Evolutionary conservation across 2,329 filamentous ascomycete genomes (phyloP).

Genomic region (Hypoxylon sp.): DNA sequence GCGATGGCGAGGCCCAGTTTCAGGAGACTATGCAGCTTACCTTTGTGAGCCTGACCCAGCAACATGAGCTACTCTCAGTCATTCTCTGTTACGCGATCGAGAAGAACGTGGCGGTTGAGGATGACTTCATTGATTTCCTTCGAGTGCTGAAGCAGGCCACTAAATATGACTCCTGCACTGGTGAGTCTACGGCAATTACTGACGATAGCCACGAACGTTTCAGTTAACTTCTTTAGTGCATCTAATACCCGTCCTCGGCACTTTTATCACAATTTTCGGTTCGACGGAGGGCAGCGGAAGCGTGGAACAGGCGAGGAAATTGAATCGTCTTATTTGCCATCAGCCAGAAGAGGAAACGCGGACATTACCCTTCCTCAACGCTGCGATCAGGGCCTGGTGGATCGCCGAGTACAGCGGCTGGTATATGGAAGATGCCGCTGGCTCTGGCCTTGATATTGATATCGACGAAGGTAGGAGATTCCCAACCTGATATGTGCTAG

Average conservation of each 20-base stretch:
- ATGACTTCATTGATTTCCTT: slow-evolving; percentile 81
- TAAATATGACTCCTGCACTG: slow-evolving; percentile 71
- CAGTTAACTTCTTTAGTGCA: slow-evolving; percentile 69
- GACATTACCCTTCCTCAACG: slow-evolving; percentile 80
- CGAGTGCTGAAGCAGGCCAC: slow-evolving; percentile 76
- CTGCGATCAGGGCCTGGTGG: slow-evolving; percentile 86
- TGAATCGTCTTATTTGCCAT: slow-evolving; percentile 77
- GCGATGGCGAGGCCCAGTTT: slow-evolving; percentile 67
- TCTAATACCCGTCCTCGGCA: slow-evolving; percentile 82
- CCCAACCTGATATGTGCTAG: slow-evolving; percentile 29
- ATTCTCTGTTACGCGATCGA: slow-evolving; percentile 84
- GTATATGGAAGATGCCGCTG: slow-evolving; percentile 79
- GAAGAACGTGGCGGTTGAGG: slow-evolving; percentile 74
- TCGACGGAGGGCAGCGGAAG: slow-evolving; percentile 78
- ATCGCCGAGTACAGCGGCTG: slow-evolving; percentile 92
- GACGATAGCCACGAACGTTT: neutral
- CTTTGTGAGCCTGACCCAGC: slow-evolving; percentile 81
- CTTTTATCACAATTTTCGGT: slow-evolving; percentile 82
- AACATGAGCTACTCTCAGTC: slow-evolving; percentile 90
- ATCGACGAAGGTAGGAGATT: slow-evolving; percentile 64
- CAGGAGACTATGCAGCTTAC: slow-evolving; percentile 86
- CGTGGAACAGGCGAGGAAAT: slow-evolving; percentile 74
- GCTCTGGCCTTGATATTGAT: slow-evolving; percentile 72
- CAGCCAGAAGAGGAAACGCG: slow-evolving; percentile 76
- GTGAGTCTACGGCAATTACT: slow-evolving; percentile 26